Evolutionary conservation across 495 filamentous ascomycete species (phyloP).

Genomic region (Penicillium egyptiacum): DNA sequence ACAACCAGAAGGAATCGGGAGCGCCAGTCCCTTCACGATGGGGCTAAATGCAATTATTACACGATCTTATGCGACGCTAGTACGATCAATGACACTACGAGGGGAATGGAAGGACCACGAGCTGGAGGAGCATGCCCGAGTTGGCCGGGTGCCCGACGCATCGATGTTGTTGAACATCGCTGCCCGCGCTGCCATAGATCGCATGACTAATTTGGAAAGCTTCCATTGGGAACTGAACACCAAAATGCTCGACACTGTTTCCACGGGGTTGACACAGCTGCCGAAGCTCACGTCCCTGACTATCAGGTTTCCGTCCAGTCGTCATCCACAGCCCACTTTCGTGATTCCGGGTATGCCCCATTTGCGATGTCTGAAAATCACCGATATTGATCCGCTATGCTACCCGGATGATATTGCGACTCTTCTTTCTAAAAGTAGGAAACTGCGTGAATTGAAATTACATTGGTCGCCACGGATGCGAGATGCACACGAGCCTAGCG

Average conservation of each 20-base stretch:
- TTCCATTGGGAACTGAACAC: constrained; percentile 66
- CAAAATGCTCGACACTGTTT: constrained; percentile 61
- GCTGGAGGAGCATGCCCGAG: constrained; percentile 55
- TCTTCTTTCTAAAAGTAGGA: constrained; percentile 51
- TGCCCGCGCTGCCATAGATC: constrained; percentile 58
- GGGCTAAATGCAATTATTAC: constrained; percentile 62
- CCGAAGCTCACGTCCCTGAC: constrained; percentile 54
- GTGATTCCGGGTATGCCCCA: constrained; percentile 59
- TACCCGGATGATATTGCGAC: constrained; percentile 64
- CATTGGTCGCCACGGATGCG: constrained; percentile 66
- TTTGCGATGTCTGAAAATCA: constrained; percentile 51
- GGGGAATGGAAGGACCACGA: constrained; percentile 60
- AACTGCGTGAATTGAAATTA: constrained; percentile 53
- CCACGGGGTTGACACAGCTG: constrained; percentile 51
- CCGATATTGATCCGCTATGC: constrained; percentile 63
- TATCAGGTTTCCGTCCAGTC: constrained; percentile 54
- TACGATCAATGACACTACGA: constrained; percentile 53
- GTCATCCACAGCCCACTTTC: constrained; percentile 58
- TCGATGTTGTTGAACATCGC: constrained; percentile 64
- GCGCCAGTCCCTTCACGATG: constrained; percentile 62
- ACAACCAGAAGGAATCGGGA: constrained; percentile 59
- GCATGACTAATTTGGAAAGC: constrained; percentile 54
- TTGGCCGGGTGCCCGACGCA: constrained; percentile 60
- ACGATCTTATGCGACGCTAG: constrained; percentile 50
- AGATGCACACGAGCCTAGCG: constrained; percentile 55